Evolutionary conservation across 2,329 filamentous ascomycete genomes (phyloP).

Genomic region (Ploettnerulaceae sp.): DNA sequence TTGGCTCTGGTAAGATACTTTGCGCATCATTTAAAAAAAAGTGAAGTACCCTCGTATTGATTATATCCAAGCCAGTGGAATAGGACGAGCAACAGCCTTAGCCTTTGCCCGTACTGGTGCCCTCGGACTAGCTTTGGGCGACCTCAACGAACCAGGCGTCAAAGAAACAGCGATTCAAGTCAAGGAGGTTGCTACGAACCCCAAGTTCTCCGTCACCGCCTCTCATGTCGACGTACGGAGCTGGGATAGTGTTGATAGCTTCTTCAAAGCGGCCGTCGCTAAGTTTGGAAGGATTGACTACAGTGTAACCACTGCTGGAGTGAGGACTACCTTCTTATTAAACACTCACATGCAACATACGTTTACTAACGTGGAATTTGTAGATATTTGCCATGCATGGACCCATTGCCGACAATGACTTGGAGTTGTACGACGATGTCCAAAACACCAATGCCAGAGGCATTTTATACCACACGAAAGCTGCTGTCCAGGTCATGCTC

Average conservation of each 20-base stretch:
- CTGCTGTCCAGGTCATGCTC: slow-evolving; percentile 26
- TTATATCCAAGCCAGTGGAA: not conserved
- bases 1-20: not conserved
- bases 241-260: slow-evolving; percentile 21
- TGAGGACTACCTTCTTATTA: not conserved
- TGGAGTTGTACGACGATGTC: slow-evolving; percentile 28
- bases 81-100: slow-evolving; percentile 15
- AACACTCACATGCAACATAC: not conserved
- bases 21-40: no score
- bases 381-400: not conserved
- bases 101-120: slow-evolving; percentile 22
- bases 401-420: slow-evolving; percentile 22
- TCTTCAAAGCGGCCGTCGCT: slow-evolving; percentile 36
- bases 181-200: slow-evolving; percentile 26
- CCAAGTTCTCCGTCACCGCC: slow-evolving; percentile 23
- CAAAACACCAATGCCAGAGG: slow-evolving; percentile 35
- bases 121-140: slow-evolving; percentile 8
- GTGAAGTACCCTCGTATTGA: not conserved
- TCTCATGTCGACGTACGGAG: slow-evolving; percentile 29
- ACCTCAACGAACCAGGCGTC: slow-evolving; percentile 23
- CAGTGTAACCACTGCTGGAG: slow-evolving; percentile 47
- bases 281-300: slow-evolving; percentile 48
- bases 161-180: slow-evolving; percentile 25
- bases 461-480: slow-evolving; percentile 32
- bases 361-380: not conserved